These are phyloP conservation scores for Arachis monticola DNA, from an alignment of 331 rosid genomes.

Conservation along the genomic window DNA sequence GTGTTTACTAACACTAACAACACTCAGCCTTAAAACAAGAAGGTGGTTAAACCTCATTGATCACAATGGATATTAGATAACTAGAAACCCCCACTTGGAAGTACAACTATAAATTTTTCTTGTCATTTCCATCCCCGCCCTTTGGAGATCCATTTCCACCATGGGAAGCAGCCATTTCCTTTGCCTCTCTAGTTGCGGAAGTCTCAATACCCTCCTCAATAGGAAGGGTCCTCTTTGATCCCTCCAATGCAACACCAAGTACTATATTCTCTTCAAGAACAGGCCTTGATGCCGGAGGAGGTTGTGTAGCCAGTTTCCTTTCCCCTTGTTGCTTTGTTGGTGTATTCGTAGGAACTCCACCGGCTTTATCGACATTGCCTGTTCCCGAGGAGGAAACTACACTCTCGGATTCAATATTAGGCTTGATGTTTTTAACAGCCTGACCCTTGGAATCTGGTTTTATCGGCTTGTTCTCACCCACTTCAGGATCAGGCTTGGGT, in stretches of 20 bases:
- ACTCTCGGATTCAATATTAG: slow-evolving; percentile 39
- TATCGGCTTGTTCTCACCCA: slow-evolving; percentile 44
- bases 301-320: slow-evolving; percentile 51
- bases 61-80: slow-evolving; percentile 33
- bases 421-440: slow-evolving; percentile 41
- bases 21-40: slow-evolving; percentile 19
- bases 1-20: slow-evolving; percentile 11
- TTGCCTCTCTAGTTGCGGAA: slow-evolving; percentile 48
- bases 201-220: slow-evolving; percentile 64
- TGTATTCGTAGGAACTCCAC: slow-evolving; percentile 41
- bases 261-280: slow-evolving; percentile 82
- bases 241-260: slow-evolving; percentile 92
- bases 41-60: slow-evolving; percentile 32
- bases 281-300: slow-evolving; percentile 49
- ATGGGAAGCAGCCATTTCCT: slow-evolving; percentile 61
- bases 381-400: slow-evolving; percentile 46
- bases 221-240: slow-evolving; percentile 95
- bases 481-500: slow-evolving; percentile 47
- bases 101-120: slow-evolving; percentile 50
- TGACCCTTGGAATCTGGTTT: slow-evolving; percentile 51
- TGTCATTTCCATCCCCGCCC: slow-evolving; percentile 58
- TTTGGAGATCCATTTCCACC: slow-evolving; percentile 63
- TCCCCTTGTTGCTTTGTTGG: slow-evolving; percentile 63
- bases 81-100: slow-evolving; percentile 32
- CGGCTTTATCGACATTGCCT: slow-evolving; percentile 51